A percentile compares a stretch with the other conserved stretches of the same genome.
These are phyloP conservation scores for Penicillium turbatum DNA, from an alignment of 495 filamentous ascomycete genomes.

Conservation along the genomic window DNA sequence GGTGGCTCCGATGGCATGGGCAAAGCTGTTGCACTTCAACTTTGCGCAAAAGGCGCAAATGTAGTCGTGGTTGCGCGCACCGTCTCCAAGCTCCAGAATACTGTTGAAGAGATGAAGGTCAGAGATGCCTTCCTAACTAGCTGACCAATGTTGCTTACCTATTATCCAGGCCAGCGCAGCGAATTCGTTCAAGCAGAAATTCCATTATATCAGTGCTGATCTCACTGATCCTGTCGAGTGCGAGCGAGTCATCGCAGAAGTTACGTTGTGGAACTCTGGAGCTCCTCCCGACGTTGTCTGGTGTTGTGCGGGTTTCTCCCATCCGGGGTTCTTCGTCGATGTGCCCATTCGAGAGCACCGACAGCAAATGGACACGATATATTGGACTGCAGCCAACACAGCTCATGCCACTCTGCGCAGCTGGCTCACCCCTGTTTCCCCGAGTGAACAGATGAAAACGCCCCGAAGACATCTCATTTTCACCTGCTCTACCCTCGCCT, in stretches of 20 bases:
- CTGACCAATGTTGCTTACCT: slow-evolving; percentile 9
- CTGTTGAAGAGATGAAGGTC: slow-evolving; percentile 63
- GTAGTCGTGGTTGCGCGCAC: slow-evolving; percentile 81
- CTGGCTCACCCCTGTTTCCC: slow-evolving; percentile 44
- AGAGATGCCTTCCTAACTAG: slow-evolving; percentile 3
- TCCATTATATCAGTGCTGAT: slow-evolving; percentile 82
- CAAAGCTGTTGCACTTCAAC: slow-evolving; percentile 61
- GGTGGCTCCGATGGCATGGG: slow-evolving; percentile 95
- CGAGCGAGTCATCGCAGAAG: slow-evolving; percentile 62
- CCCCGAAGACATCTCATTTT: slow-evolving; percentile 77
- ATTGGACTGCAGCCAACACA: slow-evolving; percentile 83
- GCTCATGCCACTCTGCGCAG: slow-evolving; percentile 58
- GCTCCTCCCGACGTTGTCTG: slow-evolving; percentile 78
- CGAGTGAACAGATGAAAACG: slow-evolving; percentile 27
- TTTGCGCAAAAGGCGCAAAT: slow-evolving; percentile 81
- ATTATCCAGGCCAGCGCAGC: slow-evolving; percentile 51
- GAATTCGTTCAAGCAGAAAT: slow-evolving; percentile 62
- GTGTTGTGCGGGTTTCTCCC: slow-evolving; percentile 78
- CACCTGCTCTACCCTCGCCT: slow-evolving; percentile 72
- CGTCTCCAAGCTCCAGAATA: slow-evolving; percentile 65
- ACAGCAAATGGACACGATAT: slow-evolving; percentile 87
- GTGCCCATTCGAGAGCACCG: slow-evolving; percentile 57
- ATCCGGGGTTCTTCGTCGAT: slow-evolving; percentile 76
- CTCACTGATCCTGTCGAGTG: slow-evolving; percentile 66
- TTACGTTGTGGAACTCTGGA: slow-evolving; percentile 77